Percentiles rank a stretch among this genome's conserved stretches.
Conservation (phyloP, 2,329 filamentous ascomycete genomes). For the Penicillium sp. region DNA sequence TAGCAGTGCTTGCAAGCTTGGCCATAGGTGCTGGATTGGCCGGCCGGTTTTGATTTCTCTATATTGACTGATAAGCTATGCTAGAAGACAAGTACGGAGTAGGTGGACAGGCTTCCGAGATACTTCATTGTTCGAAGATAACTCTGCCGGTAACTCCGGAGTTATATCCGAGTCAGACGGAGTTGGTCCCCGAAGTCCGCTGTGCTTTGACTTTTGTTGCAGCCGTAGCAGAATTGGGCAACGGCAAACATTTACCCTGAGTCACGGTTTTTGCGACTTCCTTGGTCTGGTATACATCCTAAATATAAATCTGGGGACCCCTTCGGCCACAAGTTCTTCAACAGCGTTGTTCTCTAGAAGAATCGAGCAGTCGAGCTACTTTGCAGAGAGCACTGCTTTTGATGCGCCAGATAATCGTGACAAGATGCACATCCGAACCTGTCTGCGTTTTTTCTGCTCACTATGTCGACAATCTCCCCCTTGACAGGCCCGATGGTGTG, state of each 20-base stretch:
- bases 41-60: slow-evolving; percentile 10
- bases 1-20: slow-evolving; percentile 32
- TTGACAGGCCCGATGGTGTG: no score
- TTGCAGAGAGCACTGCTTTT: no score
- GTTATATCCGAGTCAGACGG: not conserved
- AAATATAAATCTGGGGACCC: no score
- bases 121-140: not conserved
- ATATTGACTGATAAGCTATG: slow-evolving; percentile 4
- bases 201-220: not conserved
- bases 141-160: not conserved
- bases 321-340: no score
- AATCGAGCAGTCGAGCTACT: no score
- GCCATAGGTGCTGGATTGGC: slow-evolving; percentile 26
- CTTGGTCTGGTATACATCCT: not conserved
- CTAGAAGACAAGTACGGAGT: not conserved
- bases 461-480: no score
- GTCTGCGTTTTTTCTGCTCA: no score
- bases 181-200: not conserved
- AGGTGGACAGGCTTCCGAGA: not conserved
- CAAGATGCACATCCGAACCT: no score
- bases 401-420: no score
- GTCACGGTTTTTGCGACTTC: no score
- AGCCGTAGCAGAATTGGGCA: not conserved
- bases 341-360: no score
- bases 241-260: not conserved